Percentiles rank a stretch among this genome's conserved stretches.
These are phyloP conservation scores for Parietaria judaica DNA, from an alignment of 306 rosid genomes.

Conservation along the genomic window DNA sequence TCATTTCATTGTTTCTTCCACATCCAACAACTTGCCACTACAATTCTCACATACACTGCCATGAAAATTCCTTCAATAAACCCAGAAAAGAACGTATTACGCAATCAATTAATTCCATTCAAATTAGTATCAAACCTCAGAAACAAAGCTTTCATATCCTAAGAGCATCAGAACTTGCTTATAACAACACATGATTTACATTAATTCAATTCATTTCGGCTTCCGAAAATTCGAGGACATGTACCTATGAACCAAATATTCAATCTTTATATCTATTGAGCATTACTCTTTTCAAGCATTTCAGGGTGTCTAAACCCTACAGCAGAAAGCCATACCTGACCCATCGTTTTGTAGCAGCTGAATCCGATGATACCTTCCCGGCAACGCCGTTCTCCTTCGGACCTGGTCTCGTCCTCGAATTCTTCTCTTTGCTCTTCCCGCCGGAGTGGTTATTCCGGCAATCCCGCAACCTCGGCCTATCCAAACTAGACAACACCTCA, in stretches of 20 bases:
- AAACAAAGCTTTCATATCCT: too few relatives aligned
- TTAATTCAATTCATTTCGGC: not conserved
- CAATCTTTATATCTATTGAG: not conserved
- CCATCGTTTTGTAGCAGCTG: constrained; percentile 65
- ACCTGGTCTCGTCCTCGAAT: constrained; percentile 31
- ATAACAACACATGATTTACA: too few relatives aligned
- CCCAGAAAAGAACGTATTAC: too few relatives aligned
- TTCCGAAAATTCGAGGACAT: not conserved
- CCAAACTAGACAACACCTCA: constrained; percentile 27
- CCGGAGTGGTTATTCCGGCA: constrained; percentile 33
- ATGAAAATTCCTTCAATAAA: not conserved
- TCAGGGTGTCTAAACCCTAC: constrained; percentile 5
- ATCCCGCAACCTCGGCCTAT: constrained; percentile 71
- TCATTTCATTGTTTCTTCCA: not conserved
- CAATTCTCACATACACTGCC: not conserved
- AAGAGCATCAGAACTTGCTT: too few relatives aligned
- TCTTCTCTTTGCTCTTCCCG: constrained; percentile 16
- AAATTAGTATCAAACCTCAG: too few relatives aligned
- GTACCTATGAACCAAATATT: not conserved
- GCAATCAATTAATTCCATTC: not conserved
- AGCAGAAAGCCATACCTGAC: constrained; percentile 32
- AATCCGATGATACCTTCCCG: constrained; percentile 34
- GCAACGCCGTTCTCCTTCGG: constrained; percentile 28
- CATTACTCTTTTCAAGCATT: not conserved
- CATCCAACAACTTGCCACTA: not conserved